phyloP scores from a whole-genome alignment of 2,329 filamentous ascomycete genomes.

The Penicillium digitatum region DNA sequence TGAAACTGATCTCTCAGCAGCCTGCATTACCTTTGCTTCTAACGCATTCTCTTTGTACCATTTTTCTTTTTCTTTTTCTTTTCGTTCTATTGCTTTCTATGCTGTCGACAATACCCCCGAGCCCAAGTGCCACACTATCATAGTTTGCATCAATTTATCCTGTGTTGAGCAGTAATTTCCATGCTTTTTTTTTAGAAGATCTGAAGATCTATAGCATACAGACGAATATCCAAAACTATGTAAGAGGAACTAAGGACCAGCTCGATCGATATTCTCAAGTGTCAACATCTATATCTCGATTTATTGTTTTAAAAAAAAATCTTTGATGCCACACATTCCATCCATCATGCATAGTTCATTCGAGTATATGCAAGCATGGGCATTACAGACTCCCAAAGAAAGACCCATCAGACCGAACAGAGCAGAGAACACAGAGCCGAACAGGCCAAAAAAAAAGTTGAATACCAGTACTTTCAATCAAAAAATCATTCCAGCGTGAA shows the following conservation, averaged over 20 bases:
- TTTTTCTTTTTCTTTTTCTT: conserved; percentile 5
- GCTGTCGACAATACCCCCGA: conserved; percentile 21
- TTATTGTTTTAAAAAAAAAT: not conserved
- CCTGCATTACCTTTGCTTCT: conserved; percentile 6
- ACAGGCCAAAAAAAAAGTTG: conserved; percentile 6
- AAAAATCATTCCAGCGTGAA: conserved; percentile 9
- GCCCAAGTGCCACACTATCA: conserved; percentile 4
- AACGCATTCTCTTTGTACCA: conserved; percentile 2
- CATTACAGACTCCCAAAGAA: conserved; percentile 15
- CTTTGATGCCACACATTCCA: conserved; percentile 4
- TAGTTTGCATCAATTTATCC: conserved; percentile 8
- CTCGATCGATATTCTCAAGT: not conserved
- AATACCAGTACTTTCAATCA: conserved; percentile 5
- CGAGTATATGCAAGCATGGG: conserved; percentile 5
- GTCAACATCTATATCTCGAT: conserved; percentile 7
- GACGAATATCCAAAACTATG: not conserved
- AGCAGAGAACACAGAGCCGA: conserved; percentile 4
- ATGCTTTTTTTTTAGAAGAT: not conserved
- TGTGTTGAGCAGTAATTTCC: not conserved
- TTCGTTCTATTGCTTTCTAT: conserved; percentile 13
- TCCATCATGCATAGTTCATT: conserved; percentile 5
- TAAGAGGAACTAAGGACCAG: not conserved
- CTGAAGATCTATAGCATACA: not conserved
- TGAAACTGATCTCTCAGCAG: not conserved
- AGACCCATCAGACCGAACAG: conserved; percentile 6